Evolutionary conservation across 768 basidiomycete species (phyloP).

Genomic region (Cystofilobasidium bisporidii): DNA sequence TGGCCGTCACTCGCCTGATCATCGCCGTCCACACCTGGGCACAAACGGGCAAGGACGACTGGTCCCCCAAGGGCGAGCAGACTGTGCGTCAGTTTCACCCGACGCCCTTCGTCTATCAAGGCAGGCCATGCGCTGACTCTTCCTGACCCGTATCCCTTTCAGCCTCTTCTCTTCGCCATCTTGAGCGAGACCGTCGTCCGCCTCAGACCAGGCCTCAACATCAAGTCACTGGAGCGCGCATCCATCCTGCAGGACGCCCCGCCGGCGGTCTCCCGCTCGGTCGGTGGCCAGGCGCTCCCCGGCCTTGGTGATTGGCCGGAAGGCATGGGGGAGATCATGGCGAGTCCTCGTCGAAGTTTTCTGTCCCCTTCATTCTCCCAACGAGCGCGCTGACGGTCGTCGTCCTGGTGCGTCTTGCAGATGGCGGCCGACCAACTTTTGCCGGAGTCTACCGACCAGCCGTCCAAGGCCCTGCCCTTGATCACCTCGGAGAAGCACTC

Average conservation of each 20-base stretch:
- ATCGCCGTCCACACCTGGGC: background rate
- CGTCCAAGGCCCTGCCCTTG: background rate
- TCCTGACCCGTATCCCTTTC: background rate
- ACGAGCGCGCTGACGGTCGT: background rate
- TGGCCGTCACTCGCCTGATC: background rate
- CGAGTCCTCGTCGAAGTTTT: too few relatives aligned
- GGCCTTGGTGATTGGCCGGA: background rate
- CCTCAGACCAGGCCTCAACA: background rate
- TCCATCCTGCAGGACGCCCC: background rate
- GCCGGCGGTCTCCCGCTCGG: background rate
- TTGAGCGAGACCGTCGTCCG: background rate
- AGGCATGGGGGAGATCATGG: background rate
- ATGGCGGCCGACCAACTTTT: background rate
- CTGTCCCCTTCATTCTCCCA: too few relatives aligned
- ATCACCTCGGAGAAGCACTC: background rate
- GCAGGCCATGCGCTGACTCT: too few relatives aligned
- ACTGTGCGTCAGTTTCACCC: too few relatives aligned
- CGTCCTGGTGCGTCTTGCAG: background rate
- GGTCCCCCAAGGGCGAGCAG: constrained; percentile 2
- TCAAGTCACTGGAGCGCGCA: background rate
- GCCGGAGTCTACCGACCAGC: background rate
- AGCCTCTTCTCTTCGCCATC: background rate
- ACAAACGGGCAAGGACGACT: background rate
- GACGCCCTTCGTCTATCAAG: too few relatives aligned
- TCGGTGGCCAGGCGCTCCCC: background rate